A percentile compares a stretch with the other conserved stretches of the same genome.
These are phyloP conservation scores for Gossypium sturtianum DNA, from an alignment of 345 rosid species.

Conservation along the genomic window DNA sequence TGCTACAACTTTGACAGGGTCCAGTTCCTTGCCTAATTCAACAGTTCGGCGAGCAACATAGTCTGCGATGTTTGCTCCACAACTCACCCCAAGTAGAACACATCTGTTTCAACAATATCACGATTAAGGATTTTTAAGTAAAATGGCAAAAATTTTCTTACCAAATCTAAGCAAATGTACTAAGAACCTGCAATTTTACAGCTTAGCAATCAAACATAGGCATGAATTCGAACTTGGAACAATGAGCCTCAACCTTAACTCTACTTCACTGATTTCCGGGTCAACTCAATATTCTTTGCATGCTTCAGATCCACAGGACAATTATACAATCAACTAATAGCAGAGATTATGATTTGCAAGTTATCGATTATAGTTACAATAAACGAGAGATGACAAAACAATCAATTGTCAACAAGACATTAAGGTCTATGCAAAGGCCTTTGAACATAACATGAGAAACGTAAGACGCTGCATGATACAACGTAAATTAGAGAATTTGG, in stretches of 20 bases:
- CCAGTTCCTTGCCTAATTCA: slow-evolving; percentile 58
- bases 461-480: not conserved
- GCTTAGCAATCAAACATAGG: not conserved
- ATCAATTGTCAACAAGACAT: not conserved
- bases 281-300: not conserved
- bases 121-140: not conserved
- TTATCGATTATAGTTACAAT: not conserved
- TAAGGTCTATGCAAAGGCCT: not conserved
- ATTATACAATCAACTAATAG: not conserved
- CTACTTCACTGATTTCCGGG: not conserved
- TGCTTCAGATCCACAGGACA: not conserved
- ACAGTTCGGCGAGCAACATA: slow-evolving; percentile 73
- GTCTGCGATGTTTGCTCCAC: slow-evolving; percentile 85
- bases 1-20: slow-evolving; percentile 91
- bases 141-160: not conserved
- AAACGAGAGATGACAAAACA: not conserved
- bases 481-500: not conserved
- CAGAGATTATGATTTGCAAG: slow-evolving; percentile 2
- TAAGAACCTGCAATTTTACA: not conserved
- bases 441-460: not conserved
- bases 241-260: not conserved
- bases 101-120: slow-evolving; percentile 46
- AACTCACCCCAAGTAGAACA: slow-evolving; percentile 87
- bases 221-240: not conserved
- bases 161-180: not conserved